Evolutionary conservation across 2,329 filamentous ascomycete species (phyloP), one percentile per base, ranked within the genome.

Genomic region (Beauveria scarabaeidicola): DNA sequence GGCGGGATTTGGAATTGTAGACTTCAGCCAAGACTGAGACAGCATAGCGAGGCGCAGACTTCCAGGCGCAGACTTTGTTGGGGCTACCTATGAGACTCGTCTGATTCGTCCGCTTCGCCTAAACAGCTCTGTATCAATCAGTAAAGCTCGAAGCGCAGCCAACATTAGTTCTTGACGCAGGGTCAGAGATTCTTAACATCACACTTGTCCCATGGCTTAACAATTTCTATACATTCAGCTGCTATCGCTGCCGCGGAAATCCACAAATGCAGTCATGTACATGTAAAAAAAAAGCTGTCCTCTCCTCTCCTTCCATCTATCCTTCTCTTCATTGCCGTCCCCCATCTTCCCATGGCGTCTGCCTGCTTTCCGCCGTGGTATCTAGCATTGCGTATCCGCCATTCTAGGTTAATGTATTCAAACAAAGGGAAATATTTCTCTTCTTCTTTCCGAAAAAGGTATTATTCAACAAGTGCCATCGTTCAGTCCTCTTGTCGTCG

Each of bases 161-260:
- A 15, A 8, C 21, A 11, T 23, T 17, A 8, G 4, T 10, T 15
- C 4, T 7, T 3, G 13, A 48, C 5, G 6, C 10, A 23, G n/a
- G 23, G 46, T 8, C 46, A 48, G 43, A 23, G 6, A 15, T 29
- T 8, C 10, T 9, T 15, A 10, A 29, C 32, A 15, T 54, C 38
- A 36, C 40, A 43, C 7, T 44, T 4, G 29, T 21, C 40, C 52
- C n/a, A 7, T n/a, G 7, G 25, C 17, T 56, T 23, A 50, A 60
- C 50, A 55, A 60, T 47, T 47, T 59, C 50, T 60, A 60, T 60
- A 52, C 58, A 60, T 55, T 60, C 38, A 51, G 51, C 51, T 55
- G 51, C 51, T 55, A 50, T 54, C 46, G 52, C 58, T 60, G 52
- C 52, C 44, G 29, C 25, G 53, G 43, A 58, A 47, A 51, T 50